phyloP scores from a whole-genome alignment of 2,329 filamentous ascomycete species.

The Sporothrix humicola region DNA sequence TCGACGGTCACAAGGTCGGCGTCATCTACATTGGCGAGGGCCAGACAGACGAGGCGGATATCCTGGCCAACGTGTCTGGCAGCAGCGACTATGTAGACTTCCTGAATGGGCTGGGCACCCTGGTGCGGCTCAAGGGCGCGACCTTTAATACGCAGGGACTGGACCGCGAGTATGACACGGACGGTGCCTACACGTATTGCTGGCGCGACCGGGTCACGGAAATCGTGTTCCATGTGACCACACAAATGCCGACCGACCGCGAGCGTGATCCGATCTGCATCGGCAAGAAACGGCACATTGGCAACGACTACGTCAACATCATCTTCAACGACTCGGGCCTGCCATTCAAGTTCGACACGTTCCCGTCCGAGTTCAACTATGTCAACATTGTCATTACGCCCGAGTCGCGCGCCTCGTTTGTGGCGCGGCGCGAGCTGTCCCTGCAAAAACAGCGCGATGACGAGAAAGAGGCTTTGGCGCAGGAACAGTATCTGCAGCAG shows the following conservation, averaged over 20 bases:
- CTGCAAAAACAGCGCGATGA: constrained; percentile 38
- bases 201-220: constrained; percentile 96
- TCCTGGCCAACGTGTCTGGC: constrained; percentile 83
- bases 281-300: constrained; percentile 91
- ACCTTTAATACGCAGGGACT: constrained; percentile 93
- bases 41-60: constrained; percentile 81
- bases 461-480: constrained; percentile 30
- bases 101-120: constrained; percentile 77
- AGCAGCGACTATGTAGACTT: constrained; percentile 89
- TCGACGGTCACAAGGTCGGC: constrained; percentile 95
- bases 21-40: constrained; percentile 91
- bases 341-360: constrained; percentile 87
- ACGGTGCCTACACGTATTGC: constrained; percentile 87
- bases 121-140: constrained; percentile 79
- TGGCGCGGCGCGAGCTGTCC: constrained; percentile 62
- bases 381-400: constrained; percentile 96
- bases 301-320: constrained; percentile 97
- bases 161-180: constrained; percentile 75
- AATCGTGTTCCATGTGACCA: constrained; percentile 93
- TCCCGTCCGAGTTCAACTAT: constrained; percentile 94
- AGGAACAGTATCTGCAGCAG: constrained; percentile 8
- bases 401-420: constrained; percentile 77
- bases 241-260: constrained; percentile 92
- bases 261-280: constrained; percentile 76
- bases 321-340: constrained; percentile 96